Conservation (phyloP, 2,329 filamentous ascomycete species). For the Cyanodermella asteris region DNA sequence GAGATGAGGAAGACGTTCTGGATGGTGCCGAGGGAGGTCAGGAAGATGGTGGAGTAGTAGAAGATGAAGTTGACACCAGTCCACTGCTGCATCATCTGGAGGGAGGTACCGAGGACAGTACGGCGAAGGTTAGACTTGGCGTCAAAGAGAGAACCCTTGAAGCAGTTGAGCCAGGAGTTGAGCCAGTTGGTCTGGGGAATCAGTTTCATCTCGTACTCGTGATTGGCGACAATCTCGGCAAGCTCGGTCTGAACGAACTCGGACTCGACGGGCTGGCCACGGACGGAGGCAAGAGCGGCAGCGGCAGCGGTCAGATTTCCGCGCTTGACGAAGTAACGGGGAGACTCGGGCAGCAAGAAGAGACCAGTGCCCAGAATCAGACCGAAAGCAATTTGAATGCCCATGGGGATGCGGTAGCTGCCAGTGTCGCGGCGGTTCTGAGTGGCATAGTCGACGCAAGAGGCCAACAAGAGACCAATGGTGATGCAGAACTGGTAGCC, state of each 20-base stretch:
- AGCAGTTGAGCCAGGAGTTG: slow-evolving; percentile 27
- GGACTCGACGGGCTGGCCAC: slow-evolving; percentile 23
- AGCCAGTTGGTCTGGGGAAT: slow-evolving; percentile 16
- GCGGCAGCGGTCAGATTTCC: slow-evolving; percentile 9
- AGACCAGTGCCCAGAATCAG: slow-evolving; percentile 10
- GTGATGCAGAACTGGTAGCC: slow-evolving; percentile 51
- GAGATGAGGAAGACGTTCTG: slow-evolving; percentile 28
- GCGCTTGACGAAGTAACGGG: slow-evolving; percentile 12
- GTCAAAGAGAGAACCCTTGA: slow-evolving; percentile 22
- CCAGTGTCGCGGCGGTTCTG: slow-evolving; percentile 29
- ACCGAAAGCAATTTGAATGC: slow-evolving; percentile 24
- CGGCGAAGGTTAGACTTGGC: slow-evolving; percentile 28
- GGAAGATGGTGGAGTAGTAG: slow-evolving; percentile 26
- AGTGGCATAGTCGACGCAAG: slow-evolving; percentile 44
- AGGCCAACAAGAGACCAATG: slow-evolving; percentile 43
- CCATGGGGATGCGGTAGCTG: slow-evolving; percentile 41
- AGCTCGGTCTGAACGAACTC: slow-evolving; percentile 26
- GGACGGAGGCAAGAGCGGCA: slow-evolving; percentile 13
- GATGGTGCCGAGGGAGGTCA: slow-evolving; percentile 25
- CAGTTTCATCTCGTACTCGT: slow-evolving; percentile 24
- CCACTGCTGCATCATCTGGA: slow-evolving; percentile 51
- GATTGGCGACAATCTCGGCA: slow-evolving; percentile 28
- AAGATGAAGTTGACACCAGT: slow-evolving; percentile 31
- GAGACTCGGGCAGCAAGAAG: slow-evolving; percentile 12
- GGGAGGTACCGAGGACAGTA: slow-evolving; percentile 39